phyloP scores from a whole-genome alignment of 768 basidiomycete species.

The Cystoderma amianthinum region DNA sequence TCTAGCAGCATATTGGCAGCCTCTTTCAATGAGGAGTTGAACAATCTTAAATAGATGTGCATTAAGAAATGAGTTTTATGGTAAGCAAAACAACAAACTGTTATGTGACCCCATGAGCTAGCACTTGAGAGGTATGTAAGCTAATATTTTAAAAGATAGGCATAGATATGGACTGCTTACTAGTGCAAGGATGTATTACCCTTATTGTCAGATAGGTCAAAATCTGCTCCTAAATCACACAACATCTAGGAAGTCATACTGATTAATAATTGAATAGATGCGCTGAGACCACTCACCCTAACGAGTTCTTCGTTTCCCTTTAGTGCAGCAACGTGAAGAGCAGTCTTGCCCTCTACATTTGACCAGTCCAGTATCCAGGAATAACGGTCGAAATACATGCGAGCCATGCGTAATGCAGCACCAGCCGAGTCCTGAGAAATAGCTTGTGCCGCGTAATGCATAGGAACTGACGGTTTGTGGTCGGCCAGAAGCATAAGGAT shows the following conservation, averaged over 20 bases:
- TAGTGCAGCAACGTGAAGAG: constrained; percentile 80
- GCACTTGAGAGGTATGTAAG: constrained; percentile 43
- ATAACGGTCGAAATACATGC: constrained; percentile 81
- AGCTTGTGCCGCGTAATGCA: constrained; percentile 38
- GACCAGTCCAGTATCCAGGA: constrained; percentile 89
- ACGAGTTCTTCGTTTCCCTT: constrained; percentile 90
- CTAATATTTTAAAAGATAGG: constrained; percentile 6
- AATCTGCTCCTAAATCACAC: constrained; percentile 85
- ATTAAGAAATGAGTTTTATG: constrained; percentile 4
- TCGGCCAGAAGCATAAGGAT: constrained; percentile 92
- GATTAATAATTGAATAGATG: constrained; percentile 4
- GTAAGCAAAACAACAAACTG: constrained; percentile 38
- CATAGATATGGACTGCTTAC: constrained; percentile 37
- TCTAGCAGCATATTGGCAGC: constrained; percentile 74
- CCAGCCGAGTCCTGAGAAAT: constrained; percentile 57
- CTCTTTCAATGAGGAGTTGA: constrained; percentile 81
- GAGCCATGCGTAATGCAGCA: constrained; percentile 80
- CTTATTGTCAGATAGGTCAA: constrained; percentile 83
- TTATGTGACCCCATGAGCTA: constrained; percentile 81
- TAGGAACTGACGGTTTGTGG: constrained; percentile 45
- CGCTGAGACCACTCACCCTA: constrained; percentile 64
- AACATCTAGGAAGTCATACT: no score
- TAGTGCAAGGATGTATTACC: constrained; percentile 93
- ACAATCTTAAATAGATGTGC: constrained; percentile 47
- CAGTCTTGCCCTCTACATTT: constrained; percentile 84